Evolutionary conservation across 2,329 filamentous ascomycete genomes (phyloP), one percentile per base, ranked within the genome.

Genomic region (Aspergillus alliaceus): DNA sequence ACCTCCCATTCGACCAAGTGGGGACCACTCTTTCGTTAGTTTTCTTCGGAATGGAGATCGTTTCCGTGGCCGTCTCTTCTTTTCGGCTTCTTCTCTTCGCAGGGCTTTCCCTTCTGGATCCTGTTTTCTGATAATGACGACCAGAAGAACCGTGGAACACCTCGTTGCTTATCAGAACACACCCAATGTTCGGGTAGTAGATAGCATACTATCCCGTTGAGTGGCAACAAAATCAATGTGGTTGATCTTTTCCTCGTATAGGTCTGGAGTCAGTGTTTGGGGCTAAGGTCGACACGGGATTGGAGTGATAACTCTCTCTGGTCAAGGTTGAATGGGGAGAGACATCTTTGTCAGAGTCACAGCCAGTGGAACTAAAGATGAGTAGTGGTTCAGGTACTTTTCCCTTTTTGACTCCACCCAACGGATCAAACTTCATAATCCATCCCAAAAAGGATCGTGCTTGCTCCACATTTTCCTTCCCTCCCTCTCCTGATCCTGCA

Each of bases 401-500:
- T 48, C n/a, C n/a, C n/a, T n/a, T n/a, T n/a, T n/a, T 32, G 6
- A 18, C 29, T 24, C 27, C 29, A 31, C 44, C 27, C 44, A 48
- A 6, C 27, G 27, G n/a, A n/a, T n/a, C n/a, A n/a, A n/a, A n/a
- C n/a, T n/a, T n/a, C n/a, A n/a, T n/a, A n/a, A n/a, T n/a, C n/a
- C n/a, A 22, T 32, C 27, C 44, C 18, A 27, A 48, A 48, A n/a
- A 32, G 44, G 44, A 48, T 48, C 44, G 44, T 48, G 44, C 44
- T 27, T 48, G n/a, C 44, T 20, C 44, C 44, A 47, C 44, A 31
- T 47, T 47, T 47, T 11, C 3, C n/a, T 44, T n/a, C n/a, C n/a
- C n/a, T n/a, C n/a, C n/a, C 27, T 47, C 44, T 47, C 44, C 44
- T 47, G 44, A 47, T 47, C 44, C 44, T 47, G 39, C 22, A 25